phyloP scores from a whole-genome alignment of 1,284 basidiomycete genomes.

The Bjerkandera adusta region DNA sequence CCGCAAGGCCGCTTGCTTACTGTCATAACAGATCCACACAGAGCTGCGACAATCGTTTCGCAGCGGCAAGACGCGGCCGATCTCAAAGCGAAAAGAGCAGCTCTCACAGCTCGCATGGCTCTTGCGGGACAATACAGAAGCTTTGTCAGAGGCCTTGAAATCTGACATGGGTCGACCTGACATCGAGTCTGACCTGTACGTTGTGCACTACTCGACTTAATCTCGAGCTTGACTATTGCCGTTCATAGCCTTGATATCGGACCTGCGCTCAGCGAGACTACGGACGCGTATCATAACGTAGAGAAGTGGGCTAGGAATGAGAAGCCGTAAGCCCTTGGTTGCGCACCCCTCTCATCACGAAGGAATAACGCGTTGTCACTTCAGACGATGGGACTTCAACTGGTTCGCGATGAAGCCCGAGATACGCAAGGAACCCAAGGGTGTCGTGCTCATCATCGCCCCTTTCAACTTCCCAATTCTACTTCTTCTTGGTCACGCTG shows the following conservation, averaged over 20 bases:
- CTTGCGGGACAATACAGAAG: constrained; percentile 60
- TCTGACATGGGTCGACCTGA: constrained; percentile 57
- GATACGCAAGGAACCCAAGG: constrained; percentile 78
- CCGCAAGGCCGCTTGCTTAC: background rate
- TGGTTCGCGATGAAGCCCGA: constrained; percentile 54
- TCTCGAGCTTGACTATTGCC: background rate
- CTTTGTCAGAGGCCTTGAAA: constrained; percentile 52
- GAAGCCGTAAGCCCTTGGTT: constrained; percentile 48
- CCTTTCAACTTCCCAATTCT: constrained; percentile 64
- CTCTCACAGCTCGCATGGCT: constrained; percentile 65
- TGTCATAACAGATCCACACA: constrained; percentile 45
- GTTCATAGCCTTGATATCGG: constrained; percentile 52
- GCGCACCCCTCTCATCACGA: background rate
- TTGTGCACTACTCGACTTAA: background rate
- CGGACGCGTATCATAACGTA: constrained; percentile 64
- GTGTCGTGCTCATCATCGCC: constrained; percentile 64
- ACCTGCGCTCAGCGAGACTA: constrained; percentile 56
- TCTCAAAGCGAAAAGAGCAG: constrained; percentile 66
- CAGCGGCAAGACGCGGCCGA: constrained; percentile 55
- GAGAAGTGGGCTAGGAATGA: constrained; percentile 78
- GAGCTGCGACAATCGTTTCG: constrained; percentile 50
- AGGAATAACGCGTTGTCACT: background rate
- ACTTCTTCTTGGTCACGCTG: constrained; percentile 53
- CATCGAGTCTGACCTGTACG: constrained; percentile 58
- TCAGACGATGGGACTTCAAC: constrained; percentile 36